Evolutionary conservation across 306 rosid species (phyloP).

Genomic region (Potentilla sterilis): DNA sequence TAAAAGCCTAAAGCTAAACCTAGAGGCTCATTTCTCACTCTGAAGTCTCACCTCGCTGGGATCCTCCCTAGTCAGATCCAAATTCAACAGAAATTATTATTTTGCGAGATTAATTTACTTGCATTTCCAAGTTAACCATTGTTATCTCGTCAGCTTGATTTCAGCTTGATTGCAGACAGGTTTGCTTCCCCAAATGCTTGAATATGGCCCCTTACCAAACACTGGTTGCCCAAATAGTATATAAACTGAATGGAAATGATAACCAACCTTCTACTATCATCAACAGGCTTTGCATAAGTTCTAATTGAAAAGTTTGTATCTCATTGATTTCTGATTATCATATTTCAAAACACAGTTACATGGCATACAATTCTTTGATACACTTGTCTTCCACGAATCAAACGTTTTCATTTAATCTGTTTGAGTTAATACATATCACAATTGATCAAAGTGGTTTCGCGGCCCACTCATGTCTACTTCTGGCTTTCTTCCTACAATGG

Average conservation of each 20-base stretch:
- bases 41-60: too few species aligned
- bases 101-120: too few species aligned
- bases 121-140: too few species aligned
- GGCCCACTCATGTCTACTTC: background rate
- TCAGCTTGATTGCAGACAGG: too few species aligned
- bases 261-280: background rate
- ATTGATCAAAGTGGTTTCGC: background rate
- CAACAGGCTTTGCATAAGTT: background rate
- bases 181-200: too few species aligned
- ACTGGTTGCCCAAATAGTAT: background rate
- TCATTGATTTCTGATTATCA: background rate
- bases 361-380: background rate
- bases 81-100: too few species aligned
- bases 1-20: too few species aligned
- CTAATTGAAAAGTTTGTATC: background rate
- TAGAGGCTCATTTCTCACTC: too few species aligned
- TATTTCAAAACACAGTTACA: background rate
- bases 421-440: slow-evolving; percentile 2
- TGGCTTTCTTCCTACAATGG: background rate
- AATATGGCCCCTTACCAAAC: background rate
- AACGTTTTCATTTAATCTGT: background rate
- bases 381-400: background rate
- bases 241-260: background rate
- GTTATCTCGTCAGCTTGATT: too few species aligned
- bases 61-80: too few species aligned